Evolutionary conservation across 2,329 filamentous ascomycete genomes (phyloP).

Genomic region (Atkinsonella hypoxylon): DNA sequence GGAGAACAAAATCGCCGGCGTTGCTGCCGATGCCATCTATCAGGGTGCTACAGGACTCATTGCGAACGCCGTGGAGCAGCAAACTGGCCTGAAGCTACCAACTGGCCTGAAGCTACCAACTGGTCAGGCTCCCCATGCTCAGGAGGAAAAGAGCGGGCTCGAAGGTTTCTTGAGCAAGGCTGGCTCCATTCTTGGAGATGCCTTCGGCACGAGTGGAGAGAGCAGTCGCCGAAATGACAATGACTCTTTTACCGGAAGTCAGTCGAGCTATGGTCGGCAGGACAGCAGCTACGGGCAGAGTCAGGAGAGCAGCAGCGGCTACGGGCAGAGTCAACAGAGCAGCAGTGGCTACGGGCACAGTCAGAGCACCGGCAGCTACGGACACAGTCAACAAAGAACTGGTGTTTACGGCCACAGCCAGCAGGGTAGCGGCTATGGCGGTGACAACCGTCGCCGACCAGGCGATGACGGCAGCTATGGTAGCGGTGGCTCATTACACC

Average conservation of each 20-base stretch:
- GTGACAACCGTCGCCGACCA: too few relatives aligned
- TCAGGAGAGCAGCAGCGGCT: conserved; percentile 43
- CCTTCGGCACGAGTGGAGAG: conserved; percentile 42
- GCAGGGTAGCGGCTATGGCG: conserved; percentile 15
- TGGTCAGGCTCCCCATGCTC: conserved; percentile 14
- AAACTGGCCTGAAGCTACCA: conserved; percentile 31
- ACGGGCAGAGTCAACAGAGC: conserved; percentile 42
- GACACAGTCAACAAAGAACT: conserved; percentile 15
- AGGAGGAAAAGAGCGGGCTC: conserved; percentile 50
- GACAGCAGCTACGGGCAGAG: conserved; percentile 48
- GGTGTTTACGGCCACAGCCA: conserved; percentile 14
- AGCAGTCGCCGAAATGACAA: conserved; percentile 40
- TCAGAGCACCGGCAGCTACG: conserved; percentile 21
- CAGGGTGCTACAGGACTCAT: conserved; percentile 43
- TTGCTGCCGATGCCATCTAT: conserved; percentile 44
- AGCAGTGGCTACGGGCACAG: conserved; percentile 43
- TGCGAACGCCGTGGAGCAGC: conserved; percentile 32
- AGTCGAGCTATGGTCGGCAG: conserved; percentile 49
- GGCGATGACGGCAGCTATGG: too few relatives aligned
- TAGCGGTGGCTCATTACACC: too few relatives aligned
- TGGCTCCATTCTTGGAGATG: conserved; percentile 51
- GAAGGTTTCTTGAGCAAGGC: conserved; percentile 63
- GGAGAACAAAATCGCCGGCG: conserved; percentile 44
- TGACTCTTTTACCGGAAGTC: conserved; percentile 48
- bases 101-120: conserved; percentile 25